Evolutionary conservation across 2,329 filamentous ascomycete genomes (phyloP), one percentile per base, ranked within the genome.

Genomic region (Fusarium secorum): DNA sequence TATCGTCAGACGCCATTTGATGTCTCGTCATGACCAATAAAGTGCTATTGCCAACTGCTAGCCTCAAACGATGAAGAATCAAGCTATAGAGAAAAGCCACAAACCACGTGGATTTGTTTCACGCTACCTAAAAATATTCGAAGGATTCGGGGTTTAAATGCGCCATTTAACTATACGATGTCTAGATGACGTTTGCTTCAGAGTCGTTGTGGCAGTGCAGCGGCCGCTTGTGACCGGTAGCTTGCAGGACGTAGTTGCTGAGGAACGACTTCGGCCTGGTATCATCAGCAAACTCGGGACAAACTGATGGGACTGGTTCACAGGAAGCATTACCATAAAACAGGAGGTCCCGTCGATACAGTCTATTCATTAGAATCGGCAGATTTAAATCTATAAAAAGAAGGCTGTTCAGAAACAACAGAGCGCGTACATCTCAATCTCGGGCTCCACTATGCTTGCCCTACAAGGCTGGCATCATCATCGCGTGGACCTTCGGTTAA

Each of bases 301-400:
- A 17, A 18, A 9, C 7, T 7, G 11, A 7, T 20, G 4, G 11
- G 11, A 3, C 28, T 15, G 2, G 6, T 15, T 24, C 4, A 5
- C 2, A 4, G 2, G 18, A 3, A 15, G 1, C 15, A n/a, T 11
- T 17, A 2, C 18, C 13, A 20, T 10, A 3, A 26, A 20, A 26
- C 17, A 8, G 3, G 8, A 24, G 8, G 11, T 6, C 1, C 0
- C 5, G 9, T 35, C 2, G 7, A 14, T 4, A 8, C 7, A 24
- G 2, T 1, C 5, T 5, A 32, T 20, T 5, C 3, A 2, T 7
- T 2, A 30, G 2, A 11, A 11, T 24, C 2, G 4, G 7, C 13
- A 24, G 18, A 2, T 35, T 46, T 8, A 24, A 22, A 15, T 2
- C 35, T 13, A n/a, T n/a, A 2, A 5, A 5, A 15, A 22, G 17